Conservation (phyloP, 2,329 filamentous ascomycete genomes). For the Myriosclerotinia duriaeana region DNA sequence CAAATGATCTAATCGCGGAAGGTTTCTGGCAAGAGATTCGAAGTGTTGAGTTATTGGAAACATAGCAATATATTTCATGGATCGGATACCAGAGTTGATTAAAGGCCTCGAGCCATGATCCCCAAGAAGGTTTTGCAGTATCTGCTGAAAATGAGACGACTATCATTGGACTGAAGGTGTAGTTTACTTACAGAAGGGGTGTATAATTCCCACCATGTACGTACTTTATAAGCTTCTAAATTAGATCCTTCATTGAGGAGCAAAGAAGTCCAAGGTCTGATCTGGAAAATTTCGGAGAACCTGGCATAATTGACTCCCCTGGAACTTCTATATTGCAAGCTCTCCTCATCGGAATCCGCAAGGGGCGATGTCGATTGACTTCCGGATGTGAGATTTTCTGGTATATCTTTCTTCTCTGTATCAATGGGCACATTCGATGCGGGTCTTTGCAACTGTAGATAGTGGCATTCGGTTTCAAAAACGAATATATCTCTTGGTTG, state of each 20-base stretch:
- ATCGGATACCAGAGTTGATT: constrained; percentile 47
- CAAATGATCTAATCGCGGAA: constrained; percentile 53
- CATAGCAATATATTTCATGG: constrained; percentile 61
- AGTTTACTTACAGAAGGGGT: constrained; percentile 46
- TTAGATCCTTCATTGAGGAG: constrained; percentile 75
- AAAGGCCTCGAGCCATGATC: constrained; percentile 38
- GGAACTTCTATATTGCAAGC: neutral
- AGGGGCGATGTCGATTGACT: neutral
- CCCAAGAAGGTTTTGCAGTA: constrained; percentile 55
- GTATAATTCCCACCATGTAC: constrained; percentile 67
- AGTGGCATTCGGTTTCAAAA: constrained; percentile 63
- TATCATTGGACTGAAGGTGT: neutral
- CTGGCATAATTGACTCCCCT: neutral
- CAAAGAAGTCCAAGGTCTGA: constrained; percentile 59
- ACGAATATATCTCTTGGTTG: constrained; percentile 60
- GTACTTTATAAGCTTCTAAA: constrained; percentile 62
- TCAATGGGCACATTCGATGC: constrained; percentile 1
- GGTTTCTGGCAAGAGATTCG: constrained; percentile 47
- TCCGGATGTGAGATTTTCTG: neutral
- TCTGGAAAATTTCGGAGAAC: constrained; percentile 28
- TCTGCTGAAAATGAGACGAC: constrained; percentile 42
- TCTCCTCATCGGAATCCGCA: neutral
- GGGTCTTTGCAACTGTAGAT: constrained; percentile 49
- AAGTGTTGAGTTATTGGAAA: constrained; percentile 67
- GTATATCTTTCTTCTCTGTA: neutral